A percentile compares a stretch with the other conserved stretches of the same genome.
Conservation (phyloP, 2,329 filamentous ascomycete species). For the Sordariomycetes sp. region DNA sequence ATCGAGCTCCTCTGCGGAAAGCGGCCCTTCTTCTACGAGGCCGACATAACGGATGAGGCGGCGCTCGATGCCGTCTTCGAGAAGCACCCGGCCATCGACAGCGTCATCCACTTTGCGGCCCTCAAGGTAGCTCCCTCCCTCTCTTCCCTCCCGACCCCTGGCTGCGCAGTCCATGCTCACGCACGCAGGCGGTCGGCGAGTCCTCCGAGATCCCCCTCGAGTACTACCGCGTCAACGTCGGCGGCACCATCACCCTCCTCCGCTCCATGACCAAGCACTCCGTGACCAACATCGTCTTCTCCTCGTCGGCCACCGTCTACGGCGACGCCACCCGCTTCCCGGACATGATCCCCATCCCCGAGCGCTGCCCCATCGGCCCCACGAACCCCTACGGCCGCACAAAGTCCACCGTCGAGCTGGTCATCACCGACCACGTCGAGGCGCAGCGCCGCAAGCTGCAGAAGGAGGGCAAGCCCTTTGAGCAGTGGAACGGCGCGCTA, state of each 20-base stretch:
- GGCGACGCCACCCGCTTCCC: conserved; percentile 92
- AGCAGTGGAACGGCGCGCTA: conserved; percentile 86
- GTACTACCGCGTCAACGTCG: conserved; percentile 96
- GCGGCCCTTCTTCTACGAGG: conserved; percentile 70
- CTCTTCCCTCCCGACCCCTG: not conserved
- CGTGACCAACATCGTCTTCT: conserved; percentile 96
- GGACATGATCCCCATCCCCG: conserved; percentile 98
- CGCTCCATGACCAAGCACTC: conserved; percentile 79
- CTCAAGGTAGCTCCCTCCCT: conserved; percentile 57
- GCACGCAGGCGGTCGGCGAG: conserved; percentile 77
- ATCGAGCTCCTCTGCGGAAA: conserved; percentile 90
- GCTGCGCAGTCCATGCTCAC: conserved; percentile 3
- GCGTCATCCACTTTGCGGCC: conserved; percentile 96
- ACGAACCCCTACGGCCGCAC: conserved; percentile 98
- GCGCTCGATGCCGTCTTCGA: conserved; percentile 77
- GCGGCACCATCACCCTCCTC: conserved; percentile 78
- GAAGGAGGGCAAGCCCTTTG: conserved; percentile 64
- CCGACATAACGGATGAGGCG: conserved; percentile 78
- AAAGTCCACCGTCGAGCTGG: conserved; percentile 80
- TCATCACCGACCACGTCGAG: conserved; percentile 84
- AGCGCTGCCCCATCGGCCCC: conserved; percentile 87
- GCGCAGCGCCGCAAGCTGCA: conserved; percentile 72
- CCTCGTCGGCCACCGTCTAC: conserved; percentile 94
- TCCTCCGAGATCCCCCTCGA: conserved; percentile 87
- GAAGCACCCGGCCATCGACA: conserved; percentile 87